Evolutionary conservation across 2,329 filamentous ascomycete species (phyloP).

Genomic region (Hymenoscyphus linearis): DNA sequence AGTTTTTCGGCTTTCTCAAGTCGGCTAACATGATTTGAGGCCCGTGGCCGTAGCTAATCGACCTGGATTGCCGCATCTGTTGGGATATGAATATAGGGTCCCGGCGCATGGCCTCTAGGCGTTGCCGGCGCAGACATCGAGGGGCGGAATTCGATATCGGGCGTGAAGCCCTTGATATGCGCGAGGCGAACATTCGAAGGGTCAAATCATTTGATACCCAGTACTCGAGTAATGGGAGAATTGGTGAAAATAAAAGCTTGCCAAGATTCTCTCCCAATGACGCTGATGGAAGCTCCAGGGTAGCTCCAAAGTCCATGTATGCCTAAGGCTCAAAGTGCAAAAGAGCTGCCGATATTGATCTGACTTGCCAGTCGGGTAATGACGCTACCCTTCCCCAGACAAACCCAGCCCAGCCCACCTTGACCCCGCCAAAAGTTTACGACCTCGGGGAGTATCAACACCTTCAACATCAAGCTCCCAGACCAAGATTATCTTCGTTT

Average conservation of each 20-base stretch:
- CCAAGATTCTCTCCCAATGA: background rate
- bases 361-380: too few relatives aligned
- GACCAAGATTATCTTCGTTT: background rate
- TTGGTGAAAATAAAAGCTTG: background rate
- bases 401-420: too few relatives aligned
- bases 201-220: background rate
- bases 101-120: slow-evolving; percentile 16
- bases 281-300: background rate
- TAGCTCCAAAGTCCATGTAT: background rate
- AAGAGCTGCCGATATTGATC: too few relatives aligned
- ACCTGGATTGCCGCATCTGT: slow-evolving; percentile 26
- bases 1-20: background rate
- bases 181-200: slow-evolving; percentile 25
- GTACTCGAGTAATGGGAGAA: background rate
- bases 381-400: too few relatives aligned
- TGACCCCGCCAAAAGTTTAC: too few relatives aligned
- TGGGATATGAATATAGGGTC: slow-evolving; percentile 13
- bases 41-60: too few relatives aligned
- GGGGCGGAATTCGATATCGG: slow-evolving; percentile 18
- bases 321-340: too few relatives aligned
- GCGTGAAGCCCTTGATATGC: slow-evolving; percentile 18
- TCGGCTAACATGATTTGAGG: too few relatives aligned
- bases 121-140: slow-evolving; percentile 28
- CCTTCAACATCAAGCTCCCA: background rate
- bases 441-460: too few relatives aligned